Base-by-base conservation (phyloP, 2,329 filamentous ascomycete genomes). In the Verruconis gallopava region DNA sequence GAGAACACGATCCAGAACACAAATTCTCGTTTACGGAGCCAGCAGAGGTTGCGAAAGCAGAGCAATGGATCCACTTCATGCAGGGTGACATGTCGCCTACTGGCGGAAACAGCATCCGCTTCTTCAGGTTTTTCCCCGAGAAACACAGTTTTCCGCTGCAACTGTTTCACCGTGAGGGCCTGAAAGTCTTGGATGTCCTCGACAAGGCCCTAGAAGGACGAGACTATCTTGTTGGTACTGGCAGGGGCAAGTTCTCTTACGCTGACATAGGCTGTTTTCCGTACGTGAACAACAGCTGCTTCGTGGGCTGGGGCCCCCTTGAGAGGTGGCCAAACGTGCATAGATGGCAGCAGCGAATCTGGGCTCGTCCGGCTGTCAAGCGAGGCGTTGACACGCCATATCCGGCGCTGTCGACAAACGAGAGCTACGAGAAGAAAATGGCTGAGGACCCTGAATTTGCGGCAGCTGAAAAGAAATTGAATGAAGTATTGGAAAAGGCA, bases 61-160 rank as follows among this genome's bases (percentile, higher is more conserved):
- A 77, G 60, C 70, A 74, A 55, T 81, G 77, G 77, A 68, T 77
- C 47, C 69, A 71, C 22, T 81, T 75, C 74, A 63, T 65, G 50
- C 62, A 66, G 40, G 63, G 61, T n/a, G 62, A 61, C n/a, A 50
- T 65, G 2, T 61, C 61, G 40, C 57, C 58, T 1, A 63, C 65
- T 62, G 64, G 67, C 44, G 63, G 61, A 15, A 55, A 60, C 44
- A 58, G 57, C 14, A 60, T 59, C 49, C 57, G 61, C 42, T 61
- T 60, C 55, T 32, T 21, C 22, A 21, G 42, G 14, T 18, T 21
- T 19, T 25, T 30, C 9, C 21, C 35, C 19, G 37, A 15, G 6
- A 20, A 33, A 15, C 30, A 42, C 25, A 20, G 17, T 6, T 35
- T 42, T 25, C 28, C 41, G 4, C 47, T 47, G 17, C 28, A 65